Evolutionary conservation across 352 stramenopile genomes (phyloP).

Genomic region (Globisporangium spinosum): DNA sequence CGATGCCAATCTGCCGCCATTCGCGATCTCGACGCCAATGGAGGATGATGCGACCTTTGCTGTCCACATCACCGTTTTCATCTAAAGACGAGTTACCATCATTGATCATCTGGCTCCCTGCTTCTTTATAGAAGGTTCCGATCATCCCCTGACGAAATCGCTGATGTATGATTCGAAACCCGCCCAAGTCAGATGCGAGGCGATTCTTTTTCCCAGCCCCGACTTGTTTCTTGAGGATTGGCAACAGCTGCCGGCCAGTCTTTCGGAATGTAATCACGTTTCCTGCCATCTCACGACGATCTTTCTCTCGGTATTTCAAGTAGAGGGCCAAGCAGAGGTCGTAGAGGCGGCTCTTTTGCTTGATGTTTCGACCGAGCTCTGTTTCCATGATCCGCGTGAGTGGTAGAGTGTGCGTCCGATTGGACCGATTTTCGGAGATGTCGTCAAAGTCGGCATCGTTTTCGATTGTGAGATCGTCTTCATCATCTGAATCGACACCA

Average conservation of each 20-base stretch:
- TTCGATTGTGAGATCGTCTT: not conserved
- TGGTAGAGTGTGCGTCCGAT: slow-evolving; percentile 11
- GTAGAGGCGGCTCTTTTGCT: slow-evolving; percentile 58
- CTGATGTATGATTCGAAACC: slow-evolving; percentile 34
- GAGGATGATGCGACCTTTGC: slow-evolving; percentile 22
- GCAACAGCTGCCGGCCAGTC: slow-evolving; percentile 36
- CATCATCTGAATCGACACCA: not conserved
- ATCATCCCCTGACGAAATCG: slow-evolving; percentile 49
- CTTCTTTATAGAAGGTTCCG: slow-evolving; percentile 28
- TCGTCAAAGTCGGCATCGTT: not conserved
- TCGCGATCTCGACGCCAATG: slow-evolving; percentile 47
- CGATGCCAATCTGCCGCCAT: slow-evolving; percentile 44
- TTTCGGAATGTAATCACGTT: slow-evolving; percentile 54
- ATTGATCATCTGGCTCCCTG: not conserved
- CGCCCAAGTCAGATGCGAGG: slow-evolving; percentile 46
- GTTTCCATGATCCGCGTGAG: slow-evolving; percentile 66
- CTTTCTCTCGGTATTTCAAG: slow-evolving; percentile 49
- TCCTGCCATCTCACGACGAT: slow-evolving; percentile 45
- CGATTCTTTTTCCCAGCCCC: slow-evolving; percentile 38
- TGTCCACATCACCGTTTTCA: slow-evolving; percentile 17
- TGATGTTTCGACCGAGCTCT: slow-evolving; percentile 44
- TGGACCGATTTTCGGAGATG: not conserved
- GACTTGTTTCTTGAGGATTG: slow-evolving; percentile 22
- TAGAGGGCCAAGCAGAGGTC: slow-evolving; percentile 53
- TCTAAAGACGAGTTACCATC: slow-evolving; percentile 4